Conservation (phyloP, 371 early-diverging fungal species). For the Umbelopsis sp. region DNA sequence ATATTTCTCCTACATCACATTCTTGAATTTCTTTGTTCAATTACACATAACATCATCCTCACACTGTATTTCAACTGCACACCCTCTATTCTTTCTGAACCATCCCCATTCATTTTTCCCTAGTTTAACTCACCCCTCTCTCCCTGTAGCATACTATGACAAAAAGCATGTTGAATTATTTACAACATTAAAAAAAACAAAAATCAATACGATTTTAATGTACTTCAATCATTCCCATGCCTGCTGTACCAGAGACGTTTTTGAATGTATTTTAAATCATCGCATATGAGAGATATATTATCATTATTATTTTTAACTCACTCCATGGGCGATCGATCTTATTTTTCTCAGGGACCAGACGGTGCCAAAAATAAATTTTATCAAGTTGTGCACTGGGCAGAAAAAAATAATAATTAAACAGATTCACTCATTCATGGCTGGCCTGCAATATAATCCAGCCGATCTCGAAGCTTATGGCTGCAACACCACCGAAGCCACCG, state of each 20-base stretch:
- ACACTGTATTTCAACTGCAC: neutral
- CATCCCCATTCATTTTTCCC: neutral
- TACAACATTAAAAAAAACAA: slow-evolving; percentile 1
- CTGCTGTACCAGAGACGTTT: too few relatives aligned
- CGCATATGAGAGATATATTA: too few relatives aligned
- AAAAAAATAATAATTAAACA: neutral
- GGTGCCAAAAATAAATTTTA: neutral
- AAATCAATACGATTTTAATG: neutral
- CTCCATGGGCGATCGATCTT: too few relatives aligned
- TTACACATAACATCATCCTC: neutral
- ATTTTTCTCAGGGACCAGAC: neutral
- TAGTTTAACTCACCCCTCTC: neutral
- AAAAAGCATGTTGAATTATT: neutral
- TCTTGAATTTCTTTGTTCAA: neutral
- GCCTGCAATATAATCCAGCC: slow-evolving; percentile 14
- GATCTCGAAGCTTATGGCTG: slow-evolving; percentile 19
- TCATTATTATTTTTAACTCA: too few relatives aligned
- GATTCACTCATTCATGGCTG: neutral
- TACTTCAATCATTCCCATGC: too few relatives aligned
- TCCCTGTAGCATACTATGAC: slow-evolving; percentile 11
- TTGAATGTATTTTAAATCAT: too few relatives aligned
- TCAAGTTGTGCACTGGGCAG: neutral
- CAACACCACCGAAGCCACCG: slow-evolving; percentile 33
- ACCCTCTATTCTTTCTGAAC: too few relatives aligned
- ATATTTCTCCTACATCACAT: neutral